phyloP scores from a whole-genome alignment of 2,329 filamentous ascomycete species.

The Cladosporium sp. region DNA sequence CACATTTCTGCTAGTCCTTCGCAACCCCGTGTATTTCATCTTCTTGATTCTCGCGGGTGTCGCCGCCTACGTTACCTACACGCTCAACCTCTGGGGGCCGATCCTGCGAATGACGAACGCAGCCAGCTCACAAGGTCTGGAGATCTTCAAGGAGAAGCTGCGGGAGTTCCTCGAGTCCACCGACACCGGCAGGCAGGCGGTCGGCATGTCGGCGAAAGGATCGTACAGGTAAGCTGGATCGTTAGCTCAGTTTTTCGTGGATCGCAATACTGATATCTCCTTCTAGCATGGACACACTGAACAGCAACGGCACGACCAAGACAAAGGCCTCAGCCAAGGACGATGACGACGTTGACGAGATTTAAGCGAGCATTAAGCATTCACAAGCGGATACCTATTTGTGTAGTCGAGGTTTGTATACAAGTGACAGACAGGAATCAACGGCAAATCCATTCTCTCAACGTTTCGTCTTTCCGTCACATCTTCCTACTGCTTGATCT shows the following conservation, averaged over 20 bases:
- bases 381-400: conserved; percentile 8
- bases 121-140: conserved; percentile 75
- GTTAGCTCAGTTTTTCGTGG: not conserved
- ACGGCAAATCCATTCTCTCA: not conserved
- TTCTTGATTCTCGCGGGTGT: conserved; percentile 71
- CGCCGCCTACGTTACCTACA: conserved; percentile 83
- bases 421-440: not conserved
- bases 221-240: conserved; percentile 28
- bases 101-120: conserved; percentile 95
- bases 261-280: conserved; percentile 10
- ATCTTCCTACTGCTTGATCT: not conserved
- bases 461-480: not conserved
- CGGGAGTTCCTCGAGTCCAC: conserved; percentile 83
- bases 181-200: conserved; percentile 76
- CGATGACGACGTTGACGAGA: conserved; percentile 32
- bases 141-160: conserved; percentile 86
- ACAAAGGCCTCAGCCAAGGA: conserved; percentile 23
- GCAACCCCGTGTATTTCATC: conserved; percentile 89
- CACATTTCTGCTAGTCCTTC: conserved; percentile 56
- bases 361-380: conserved; percentile 18
- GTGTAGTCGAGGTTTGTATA: conserved; percentile 7
- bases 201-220: conserved; percentile 59
- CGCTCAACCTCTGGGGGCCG: conserved; percentile 88
- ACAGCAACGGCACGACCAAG: conserved; percentile 39
- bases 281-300: conserved; percentile 33